Base-by-base conservation (phyloP, 345 rosid species). In the Excoecaria cochinchinensis region DNA sequence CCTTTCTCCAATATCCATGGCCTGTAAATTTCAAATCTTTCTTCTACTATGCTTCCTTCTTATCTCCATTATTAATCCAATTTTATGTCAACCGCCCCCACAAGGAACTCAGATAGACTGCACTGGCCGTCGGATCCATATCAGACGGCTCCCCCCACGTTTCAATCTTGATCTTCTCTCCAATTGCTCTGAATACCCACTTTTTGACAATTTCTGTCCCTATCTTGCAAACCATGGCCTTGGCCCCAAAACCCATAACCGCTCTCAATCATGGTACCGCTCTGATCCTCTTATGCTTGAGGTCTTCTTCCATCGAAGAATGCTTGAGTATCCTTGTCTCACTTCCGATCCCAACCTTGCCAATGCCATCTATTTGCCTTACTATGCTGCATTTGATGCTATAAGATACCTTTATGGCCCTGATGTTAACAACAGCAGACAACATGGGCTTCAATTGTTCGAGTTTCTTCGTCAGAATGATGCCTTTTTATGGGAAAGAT, bases 111-210 rank as follows among this genome's bases (percentile, higher is more conserved):
- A 64, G 9, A 69, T 55, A 46, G 77, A 79, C 77, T 93, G 99
- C 82, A 67, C 82, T 56, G 77, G 71, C 80, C 93, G 97, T 59
- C 87, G 98, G 99, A 95, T 95, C 92, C 84, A 95, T 81, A 85
- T 95, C 86, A 87, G 97, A 71, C 82, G 81, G 65, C 85, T 95
- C 24, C 98, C 99, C 3, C 72, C 89, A 2, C 75, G 89, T 10
- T 93, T 93, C 94, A 93, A 95, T 71, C 91, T 88, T 64, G 97
- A 90, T 82, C 98, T 95, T 25, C 96, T 93, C 69, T 40, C 90
- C 1, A 89, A 89, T 79, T 93, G 99, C 77, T 89, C 93, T 36
- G 81, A 70, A 39, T 92, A 91, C 84, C 88, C 88, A 16, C 82
- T 88, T 64, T 82, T 88, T 50, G 90, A 83, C 22, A 77, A 89